Conservation (phyloP, 768 basidiomycete species). For the Tylopilus cervinicoccineus region DNA sequence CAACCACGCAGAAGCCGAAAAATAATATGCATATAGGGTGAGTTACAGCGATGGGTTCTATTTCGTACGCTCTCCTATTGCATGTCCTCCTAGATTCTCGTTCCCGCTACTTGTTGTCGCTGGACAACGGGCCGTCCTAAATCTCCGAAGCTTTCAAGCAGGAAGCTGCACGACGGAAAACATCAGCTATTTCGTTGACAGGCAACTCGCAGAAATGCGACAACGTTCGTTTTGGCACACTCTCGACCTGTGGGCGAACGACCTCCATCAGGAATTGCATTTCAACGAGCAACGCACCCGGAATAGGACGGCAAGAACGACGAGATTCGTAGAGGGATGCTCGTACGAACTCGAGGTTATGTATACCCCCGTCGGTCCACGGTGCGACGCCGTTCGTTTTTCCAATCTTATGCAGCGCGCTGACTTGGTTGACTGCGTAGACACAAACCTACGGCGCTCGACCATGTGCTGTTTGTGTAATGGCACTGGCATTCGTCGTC, state of each 20-base stretch:
- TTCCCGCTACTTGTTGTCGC: slow-evolving; percentile 12
- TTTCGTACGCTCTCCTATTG: not conserved
- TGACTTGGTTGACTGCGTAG: no score
- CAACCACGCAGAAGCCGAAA: slow-evolving; percentile 2
- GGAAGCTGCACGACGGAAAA: not conserved
- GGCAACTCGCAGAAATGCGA: not conserved
- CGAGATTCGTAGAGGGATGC: not conserved
- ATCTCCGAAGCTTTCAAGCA: slow-evolving; percentile 1
- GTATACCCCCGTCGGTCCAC: not conserved
- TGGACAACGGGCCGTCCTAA: slow-evolving; percentile 12
- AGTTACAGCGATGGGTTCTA: not conserved
- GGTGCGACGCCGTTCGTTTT: not conserved
- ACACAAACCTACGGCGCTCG: no score
- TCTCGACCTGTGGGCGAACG: not conserved
- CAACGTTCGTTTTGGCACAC: slow-evolving; percentile 1
- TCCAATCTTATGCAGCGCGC: no score
- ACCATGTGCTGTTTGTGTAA: no score
- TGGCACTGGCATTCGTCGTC: no score
- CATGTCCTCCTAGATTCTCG: not conserved
- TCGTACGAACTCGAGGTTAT: not conserved
- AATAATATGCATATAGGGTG: not conserved
- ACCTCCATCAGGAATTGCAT: not conserved
- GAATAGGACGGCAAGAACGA: not conserved
- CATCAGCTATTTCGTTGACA: not conserved
- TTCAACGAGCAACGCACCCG: not conserved